Conservation (phyloP, 176 grass and related monocot species). For the Carex parvula region DNA sequence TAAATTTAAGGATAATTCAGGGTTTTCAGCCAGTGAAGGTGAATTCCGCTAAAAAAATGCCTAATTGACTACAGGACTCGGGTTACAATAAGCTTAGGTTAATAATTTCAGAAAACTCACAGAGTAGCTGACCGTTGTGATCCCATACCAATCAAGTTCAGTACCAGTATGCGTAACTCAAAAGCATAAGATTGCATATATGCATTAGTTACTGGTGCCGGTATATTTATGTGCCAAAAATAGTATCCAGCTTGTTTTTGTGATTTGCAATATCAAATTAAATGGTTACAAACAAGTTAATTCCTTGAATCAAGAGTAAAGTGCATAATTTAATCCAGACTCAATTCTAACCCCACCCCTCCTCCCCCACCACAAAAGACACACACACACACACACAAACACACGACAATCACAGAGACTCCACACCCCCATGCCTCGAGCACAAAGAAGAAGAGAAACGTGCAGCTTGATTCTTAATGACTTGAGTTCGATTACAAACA, state of each 20-base stretch:
- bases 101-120: not conserved
- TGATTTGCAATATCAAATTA: not conserved
- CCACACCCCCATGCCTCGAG: not conserved
- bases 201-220: not conserved
- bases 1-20: conserved; percentile 6
- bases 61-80: not conserved
- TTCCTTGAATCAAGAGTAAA: not conserved
- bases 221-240: not conserved
- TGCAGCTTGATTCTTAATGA: no score
- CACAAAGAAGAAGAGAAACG: not conserved
- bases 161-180: not conserved
- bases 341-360: not conserved
- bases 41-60: not conserved
- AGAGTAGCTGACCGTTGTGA: not conserved
- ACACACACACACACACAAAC: not conserved
- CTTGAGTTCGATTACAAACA: no score
- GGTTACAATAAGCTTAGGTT: not conserved
- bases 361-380: not conserved
- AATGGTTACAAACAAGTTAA: not conserved
- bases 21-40: not conserved
- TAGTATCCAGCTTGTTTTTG: not conserved
- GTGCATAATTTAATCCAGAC: not conserved
- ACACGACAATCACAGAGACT: not conserved
- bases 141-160: not conserved
- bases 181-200: not conserved